Conservation (phyloP, 208 protist species). For the Trypanosoma congolense region DNA sequence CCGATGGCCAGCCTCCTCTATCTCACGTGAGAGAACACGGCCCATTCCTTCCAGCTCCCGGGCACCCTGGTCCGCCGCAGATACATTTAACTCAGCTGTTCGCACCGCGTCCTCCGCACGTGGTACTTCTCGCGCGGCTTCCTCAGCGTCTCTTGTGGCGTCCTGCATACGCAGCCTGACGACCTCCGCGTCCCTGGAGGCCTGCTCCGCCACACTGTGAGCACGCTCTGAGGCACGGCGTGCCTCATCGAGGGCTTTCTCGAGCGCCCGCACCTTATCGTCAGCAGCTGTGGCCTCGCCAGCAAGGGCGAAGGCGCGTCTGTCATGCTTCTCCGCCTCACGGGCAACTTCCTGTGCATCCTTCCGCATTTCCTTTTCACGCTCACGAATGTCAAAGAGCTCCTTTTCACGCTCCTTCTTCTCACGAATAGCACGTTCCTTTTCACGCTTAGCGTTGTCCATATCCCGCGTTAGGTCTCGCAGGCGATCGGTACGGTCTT, state of each 20-base stretch:
- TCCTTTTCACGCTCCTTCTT: slow-evolving; percentile 84
- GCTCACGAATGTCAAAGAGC: slow-evolving; percentile 47
- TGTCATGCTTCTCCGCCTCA: slow-evolving; percentile 76
- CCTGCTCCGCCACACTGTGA: slow-evolving; percentile 61
- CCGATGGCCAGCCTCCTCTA: slow-evolving; percentile 72
- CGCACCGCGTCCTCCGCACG: slow-evolving; percentile 78
- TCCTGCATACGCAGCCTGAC: slow-evolving; percentile 63
- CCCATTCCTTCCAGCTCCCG: slow-evolving; percentile 80
- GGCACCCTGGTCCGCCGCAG: slow-evolving; percentile 52
- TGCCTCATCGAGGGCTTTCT: slow-evolving; percentile 82
- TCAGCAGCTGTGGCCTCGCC: slow-evolving; percentile 67
- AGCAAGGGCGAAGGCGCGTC: slow-evolving; percentile 45
- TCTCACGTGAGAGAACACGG: slow-evolving; percentile 74
- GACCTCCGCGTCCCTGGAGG: slow-evolving; percentile 56
- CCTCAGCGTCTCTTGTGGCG: slow-evolving; percentile 62
- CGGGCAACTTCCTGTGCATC: slow-evolving; percentile 64
- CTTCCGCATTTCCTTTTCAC: slow-evolving; percentile 73
- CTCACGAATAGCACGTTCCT: slow-evolving; percentile 67
- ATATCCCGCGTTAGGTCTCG: slow-evolving; percentile 74
- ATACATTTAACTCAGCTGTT: slow-evolving; percentile 61
- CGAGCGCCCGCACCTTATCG: slow-evolving; percentile 84
- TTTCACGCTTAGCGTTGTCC: slow-evolving; percentile 73
- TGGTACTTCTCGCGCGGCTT: slow-evolving; percentile 60
- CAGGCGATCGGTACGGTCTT: slow-evolving; percentile 76
- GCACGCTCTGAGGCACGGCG: slow-evolving; percentile 70